These are phyloP conservation scores for Arthrobotrys conoides DNA, from an alignment of 2,329 filamentous ascomycete genomes.

Conservation along the genomic window DNA sequence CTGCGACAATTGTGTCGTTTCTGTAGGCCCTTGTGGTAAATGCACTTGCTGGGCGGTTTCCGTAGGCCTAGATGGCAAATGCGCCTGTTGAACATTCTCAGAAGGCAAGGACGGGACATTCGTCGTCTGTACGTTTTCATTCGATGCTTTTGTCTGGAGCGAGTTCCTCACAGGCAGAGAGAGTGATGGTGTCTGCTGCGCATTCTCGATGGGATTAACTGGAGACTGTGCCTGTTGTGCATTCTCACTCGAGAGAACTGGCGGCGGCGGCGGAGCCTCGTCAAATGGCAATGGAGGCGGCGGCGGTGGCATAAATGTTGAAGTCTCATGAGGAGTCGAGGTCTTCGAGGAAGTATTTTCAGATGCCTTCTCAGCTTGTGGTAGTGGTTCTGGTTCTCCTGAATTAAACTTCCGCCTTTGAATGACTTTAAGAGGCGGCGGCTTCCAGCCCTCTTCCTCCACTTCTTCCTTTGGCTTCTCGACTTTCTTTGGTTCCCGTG, in stretches of 20 bases:
- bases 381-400: slow-evolving; percentile 31
- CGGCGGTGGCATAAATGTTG: slow-evolving; percentile 18
- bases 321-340: slow-evolving; percentile 9
- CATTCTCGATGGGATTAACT: neutral
- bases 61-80: neutral
- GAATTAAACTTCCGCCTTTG: slow-evolving; percentile 47
- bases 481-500: neutral
- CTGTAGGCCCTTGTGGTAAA: neutral
- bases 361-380: neutral
- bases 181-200: slow-evolving; percentile 7
- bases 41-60: neutral
- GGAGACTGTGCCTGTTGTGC: neutral
- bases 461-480: neutral
- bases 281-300: slow-evolving; percentile 21
- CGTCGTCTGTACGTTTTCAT: neutral
- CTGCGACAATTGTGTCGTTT: slow-evolving; percentile 6
- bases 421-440: slow-evolving; percentile 39
- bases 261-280: neutral
- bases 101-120: neutral
- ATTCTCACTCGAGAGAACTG: neutral
- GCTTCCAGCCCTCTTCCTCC: slow-evolving; percentile 43
- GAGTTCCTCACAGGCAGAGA: neutral
- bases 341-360: neutral
- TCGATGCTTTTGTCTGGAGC: neutral
- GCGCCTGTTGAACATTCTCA: slow-evolving; percentile 8